These are phyloP conservation scores for Aspergillus sp. DNA, from an alignment of 2,329 filamentous ascomycete genomes.

Conservation along the genomic window DNA sequence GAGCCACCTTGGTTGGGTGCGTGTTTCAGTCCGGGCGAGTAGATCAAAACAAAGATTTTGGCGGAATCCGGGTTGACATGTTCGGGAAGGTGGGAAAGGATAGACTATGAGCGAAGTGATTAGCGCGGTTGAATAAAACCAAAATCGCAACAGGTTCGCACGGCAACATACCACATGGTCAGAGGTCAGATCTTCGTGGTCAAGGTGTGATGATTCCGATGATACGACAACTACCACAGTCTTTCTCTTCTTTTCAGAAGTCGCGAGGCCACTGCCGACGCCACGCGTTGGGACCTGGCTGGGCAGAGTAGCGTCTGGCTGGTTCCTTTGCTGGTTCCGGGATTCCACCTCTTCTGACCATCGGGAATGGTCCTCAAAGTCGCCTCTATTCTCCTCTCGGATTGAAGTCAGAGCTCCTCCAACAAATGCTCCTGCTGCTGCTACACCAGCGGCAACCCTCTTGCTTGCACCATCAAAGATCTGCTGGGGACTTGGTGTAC, in stretches of 20 bases:
- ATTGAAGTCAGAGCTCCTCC: slow-evolving; percentile 81
- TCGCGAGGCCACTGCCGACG: slow-evolving; percentile 31
- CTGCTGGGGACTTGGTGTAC: slow-evolving; percentile 84
- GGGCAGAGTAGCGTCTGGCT: slow-evolving; percentile 23
- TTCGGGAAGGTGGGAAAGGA: slow-evolving; percentile 83
- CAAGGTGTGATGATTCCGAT: slow-evolving; percentile 65
- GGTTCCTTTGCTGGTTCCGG: slow-evolving; percentile 46
- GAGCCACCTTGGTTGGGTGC: slow-evolving; percentile 37
- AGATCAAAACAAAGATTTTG: slow-evolving; percentile 85
- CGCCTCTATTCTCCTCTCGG: slow-evolving; percentile 76
- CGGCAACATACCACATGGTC: slow-evolving; percentile 74
- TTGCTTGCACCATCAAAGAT: slow-evolving; percentile 81
- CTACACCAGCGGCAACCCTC: slow-evolving; percentile 76
- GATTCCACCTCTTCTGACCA: slow-evolving; percentile 90
- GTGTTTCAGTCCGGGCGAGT: slow-evolving; percentile 77
- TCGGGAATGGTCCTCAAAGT: slow-evolving; percentile 80
- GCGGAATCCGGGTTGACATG: slow-evolving; percentile 70
- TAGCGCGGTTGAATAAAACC: slow-evolving; percentile 7
- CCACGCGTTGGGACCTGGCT: slow-evolving; percentile 33
- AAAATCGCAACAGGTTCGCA: neutral
- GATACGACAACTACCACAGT: slow-evolving; percentile 88
- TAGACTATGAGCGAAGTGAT: slow-evolving; percentile 56
- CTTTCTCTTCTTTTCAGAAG: slow-evolving; percentile 58
- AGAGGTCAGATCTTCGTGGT: slow-evolving; percentile 59
- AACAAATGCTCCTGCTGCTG: slow-evolving; percentile 78